phyloP scores from a whole-genome alignment of 768 basidiomycete species.

The Gloeopeniophorella convolvens region DNA sequence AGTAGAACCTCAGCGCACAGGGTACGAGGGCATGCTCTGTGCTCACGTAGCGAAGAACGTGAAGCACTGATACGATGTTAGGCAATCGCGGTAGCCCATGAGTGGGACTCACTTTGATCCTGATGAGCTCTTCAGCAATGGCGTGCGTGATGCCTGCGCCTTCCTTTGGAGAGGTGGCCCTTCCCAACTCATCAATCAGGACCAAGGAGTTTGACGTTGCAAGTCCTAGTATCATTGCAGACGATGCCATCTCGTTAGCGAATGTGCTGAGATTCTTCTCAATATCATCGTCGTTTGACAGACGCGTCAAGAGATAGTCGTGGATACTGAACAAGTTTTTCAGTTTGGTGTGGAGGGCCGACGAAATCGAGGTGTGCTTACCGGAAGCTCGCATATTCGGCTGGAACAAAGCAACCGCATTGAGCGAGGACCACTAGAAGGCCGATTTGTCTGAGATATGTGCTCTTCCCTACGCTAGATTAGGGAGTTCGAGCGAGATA shows the following conservation, averaged over 20 bases:
- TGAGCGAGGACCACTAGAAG: constrained; percentile 81
- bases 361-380: constrained; percentile 23
- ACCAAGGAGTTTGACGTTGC: constrained; percentile 67
- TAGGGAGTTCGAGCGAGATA: background rate
- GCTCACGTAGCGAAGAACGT: constrained; percentile 87
- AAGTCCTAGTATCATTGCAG: constrained; percentile 85
- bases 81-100: constrained; percentile 1
- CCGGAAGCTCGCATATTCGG: constrained; percentile 89
- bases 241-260: constrained; percentile 89
- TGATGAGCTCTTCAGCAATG: constrained; percentile 72
- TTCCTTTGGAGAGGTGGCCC: constrained; percentile 83
- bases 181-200: constrained; percentile 87
- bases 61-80: constrained; percentile 47
- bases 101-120: constrained; percentile 49
- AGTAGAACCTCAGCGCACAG: background rate
- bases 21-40: background rate
- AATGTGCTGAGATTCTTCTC: constrained; percentile 91
- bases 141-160: constrained; percentile 80
- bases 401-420: constrained; percentile 89
- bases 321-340: constrained; percentile 47
- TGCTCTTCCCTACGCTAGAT: constrained; percentile 70
- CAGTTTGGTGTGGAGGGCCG: background rate
- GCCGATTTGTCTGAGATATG: constrained; percentile 84
- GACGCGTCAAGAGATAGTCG: constrained; percentile 74
- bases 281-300: constrained; percentile 93